These are phyloP conservation scores for Aspergillus cavernicola DNA, from an alignment of 495 filamentous ascomycete genomes.

Conservation along the genomic window DNA sequence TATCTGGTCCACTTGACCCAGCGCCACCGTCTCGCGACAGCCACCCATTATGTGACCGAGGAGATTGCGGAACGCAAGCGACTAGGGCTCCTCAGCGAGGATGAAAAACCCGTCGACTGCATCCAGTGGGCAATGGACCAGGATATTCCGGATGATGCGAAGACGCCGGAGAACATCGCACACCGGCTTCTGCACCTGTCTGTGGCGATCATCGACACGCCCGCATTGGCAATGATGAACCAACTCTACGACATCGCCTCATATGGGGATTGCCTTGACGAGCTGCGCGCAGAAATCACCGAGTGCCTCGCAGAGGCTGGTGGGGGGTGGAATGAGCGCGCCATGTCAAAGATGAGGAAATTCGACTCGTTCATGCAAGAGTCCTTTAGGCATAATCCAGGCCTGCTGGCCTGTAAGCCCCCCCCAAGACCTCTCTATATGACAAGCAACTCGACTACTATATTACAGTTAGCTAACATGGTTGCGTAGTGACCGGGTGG, in stretches of 20 bases:
- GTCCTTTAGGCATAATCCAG: background rate
- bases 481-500: background rate
- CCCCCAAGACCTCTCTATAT: too few relatives aligned
- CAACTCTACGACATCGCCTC: background rate
- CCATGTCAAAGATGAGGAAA: background rate
- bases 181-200: background rate
- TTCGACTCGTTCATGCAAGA: conserved; percentile 4
- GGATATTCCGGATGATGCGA: background rate
- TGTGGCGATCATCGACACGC: background rate
- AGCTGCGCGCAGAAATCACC: background rate
- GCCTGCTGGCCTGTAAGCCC: background rate
- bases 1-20: background rate
- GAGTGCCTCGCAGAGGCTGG: background rate
- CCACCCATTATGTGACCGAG: background rate
- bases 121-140: conserved; percentile 1
- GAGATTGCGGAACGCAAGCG: background rate
- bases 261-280: background rate
- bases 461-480: background rate
- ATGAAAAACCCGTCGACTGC: background rate
- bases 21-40: background rate
- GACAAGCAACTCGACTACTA: too few relatives aligned
- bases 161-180: background rate
- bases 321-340: background rate
- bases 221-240: background rate
- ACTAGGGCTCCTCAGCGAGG: background rate